Evolutionary conservation across 106 monocot genomes (phyloP), one percentile per base, ranked within the genome.

Genomic region (Dendrobium catenatum): DNA sequence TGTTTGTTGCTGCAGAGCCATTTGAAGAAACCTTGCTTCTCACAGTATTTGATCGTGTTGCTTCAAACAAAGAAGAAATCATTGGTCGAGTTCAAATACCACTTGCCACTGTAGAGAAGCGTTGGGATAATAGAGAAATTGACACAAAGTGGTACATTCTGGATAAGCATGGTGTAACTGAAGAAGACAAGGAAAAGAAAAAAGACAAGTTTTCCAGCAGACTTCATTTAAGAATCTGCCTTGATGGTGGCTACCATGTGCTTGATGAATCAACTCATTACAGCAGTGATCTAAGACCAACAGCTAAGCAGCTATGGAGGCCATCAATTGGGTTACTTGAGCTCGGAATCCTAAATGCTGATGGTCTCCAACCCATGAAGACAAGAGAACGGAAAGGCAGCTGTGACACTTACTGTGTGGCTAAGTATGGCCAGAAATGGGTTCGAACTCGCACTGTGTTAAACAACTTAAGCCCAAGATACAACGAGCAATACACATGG

Each of bases 241-340:
- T 93, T 10, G 93, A 93, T 22, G 93, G 93, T n/a, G 93, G 93
- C 2, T 93, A 93, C 77, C 93, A 93, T 64, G 93, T 93, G 31
- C 80, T 91, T 1, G 89, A 93, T 27, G 93, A 93, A 75, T 86
- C 87, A 37, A 87, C 85, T 0, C 89, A 89, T 33, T 93, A 91
- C 68, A 85, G 85, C 83, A 93, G 90, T 44, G 93, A 93, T 78
- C 85, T 93, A 27, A 79, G 93, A 7, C 93, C 93, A 1, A 84
- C 91, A 6, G 88, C 88, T 29, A 93, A 82, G 81, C 89, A 85
- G 74, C 87, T 93, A 27, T 93, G 93, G 93, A 93, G 86, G 85
- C 82, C 68, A 2, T 73, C 89, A 2, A 84, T 93, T 18, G 93
- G 93, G 3, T 9, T 91, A 33, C 84, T 93, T 17, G 89, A 91